Percentiles rank a stretch among this genome's conserved stretches.
Conservation (phyloP, 2,329 filamentous ascomycete species). For the Aspergillus unguis region DNA sequence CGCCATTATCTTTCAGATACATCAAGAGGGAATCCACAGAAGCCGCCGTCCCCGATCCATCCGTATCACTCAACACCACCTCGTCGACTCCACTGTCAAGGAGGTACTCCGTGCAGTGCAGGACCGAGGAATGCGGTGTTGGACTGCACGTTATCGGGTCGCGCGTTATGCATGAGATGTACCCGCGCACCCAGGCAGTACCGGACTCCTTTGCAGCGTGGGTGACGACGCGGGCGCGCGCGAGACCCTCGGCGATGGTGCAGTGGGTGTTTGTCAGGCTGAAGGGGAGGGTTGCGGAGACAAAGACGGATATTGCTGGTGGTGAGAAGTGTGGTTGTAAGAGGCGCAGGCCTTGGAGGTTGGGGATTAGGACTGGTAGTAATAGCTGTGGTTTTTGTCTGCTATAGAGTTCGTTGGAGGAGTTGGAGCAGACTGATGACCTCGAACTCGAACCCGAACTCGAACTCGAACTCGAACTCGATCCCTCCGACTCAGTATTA, state of each 20-base stretch:
- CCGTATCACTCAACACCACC: constrained; percentile 85
- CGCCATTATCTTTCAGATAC: constrained; percentile 44
- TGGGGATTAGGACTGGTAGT: constrained; percentile 42
- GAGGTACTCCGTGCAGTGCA: constrained; percentile 55
- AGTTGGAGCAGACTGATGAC: too few relatives aligned
- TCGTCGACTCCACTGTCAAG: constrained; percentile 87
- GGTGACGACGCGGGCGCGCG: constrained; percentile 23
- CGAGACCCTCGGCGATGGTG: constrained; percentile 37
- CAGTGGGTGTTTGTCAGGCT: constrained; percentile 44
- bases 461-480: neutral
- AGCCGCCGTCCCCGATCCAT: constrained; percentile 71
- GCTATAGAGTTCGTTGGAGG: too few relatives aligned
- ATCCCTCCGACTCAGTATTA: neutral
- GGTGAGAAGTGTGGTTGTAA: neutral
- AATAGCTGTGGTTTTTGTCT: neutral
- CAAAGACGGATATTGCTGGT: constrained; percentile 30
- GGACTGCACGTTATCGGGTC: constrained; percentile 51
- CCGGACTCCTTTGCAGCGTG: neutral
- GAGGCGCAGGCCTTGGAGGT: constrained; percentile 35
- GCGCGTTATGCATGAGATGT: constrained; percentile 43
- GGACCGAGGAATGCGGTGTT: constrained; percentile 48
- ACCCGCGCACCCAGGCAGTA: constrained; percentile 13
- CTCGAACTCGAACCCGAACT: neutral
- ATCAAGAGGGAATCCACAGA: constrained; percentile 31
- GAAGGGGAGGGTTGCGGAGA: constrained; percentile 43